Evolutionary conservation across 306 rosid species (phyloP).

Genomic region (Castanea crenata): DNA sequence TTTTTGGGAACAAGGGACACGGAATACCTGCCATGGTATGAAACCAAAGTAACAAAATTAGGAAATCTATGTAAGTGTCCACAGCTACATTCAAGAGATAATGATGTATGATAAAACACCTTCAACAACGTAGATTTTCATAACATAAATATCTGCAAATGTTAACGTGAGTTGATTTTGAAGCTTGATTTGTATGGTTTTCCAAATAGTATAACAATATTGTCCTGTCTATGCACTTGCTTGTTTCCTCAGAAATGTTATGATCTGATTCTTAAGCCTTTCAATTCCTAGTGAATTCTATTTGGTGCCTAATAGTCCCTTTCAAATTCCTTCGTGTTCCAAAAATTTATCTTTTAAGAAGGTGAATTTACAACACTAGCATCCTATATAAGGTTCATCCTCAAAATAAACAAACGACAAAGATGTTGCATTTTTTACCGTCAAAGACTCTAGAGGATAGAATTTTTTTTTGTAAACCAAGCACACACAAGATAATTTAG

Average conservation of each 20-base stretch:
- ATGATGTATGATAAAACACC: background rate
- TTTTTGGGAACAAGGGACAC: conserved; percentile 68
- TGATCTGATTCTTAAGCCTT: background rate
- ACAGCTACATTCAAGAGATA: conserved; percentile 4
- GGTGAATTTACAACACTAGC: background rate
- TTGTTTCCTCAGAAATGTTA: background rate
- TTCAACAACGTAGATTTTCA: background rate
- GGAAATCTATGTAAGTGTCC: conserved; percentile 16
- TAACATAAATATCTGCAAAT: no score
- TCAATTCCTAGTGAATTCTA: background rate
- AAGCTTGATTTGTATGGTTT: conserved; percentile 5
- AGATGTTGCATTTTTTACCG: background rate
- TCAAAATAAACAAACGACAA: background rate
- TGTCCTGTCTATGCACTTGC: background rate
- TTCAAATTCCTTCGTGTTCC: background rate
- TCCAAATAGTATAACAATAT: background rate
- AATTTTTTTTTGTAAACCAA: no score
- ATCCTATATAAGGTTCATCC: background rate
- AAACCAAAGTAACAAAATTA: conserved; percentile 16
- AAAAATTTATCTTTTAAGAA: background rate
- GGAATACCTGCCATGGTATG: conserved; percentile 67
- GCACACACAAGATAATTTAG: no score
- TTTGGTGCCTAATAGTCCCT: background rate
- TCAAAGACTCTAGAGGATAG: no score
- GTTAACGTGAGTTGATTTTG: background rate